Base-by-base conservation (phyloP, 2,329 filamentous ascomycete genomes). In the Aspergillus ochraceus region DNA sequence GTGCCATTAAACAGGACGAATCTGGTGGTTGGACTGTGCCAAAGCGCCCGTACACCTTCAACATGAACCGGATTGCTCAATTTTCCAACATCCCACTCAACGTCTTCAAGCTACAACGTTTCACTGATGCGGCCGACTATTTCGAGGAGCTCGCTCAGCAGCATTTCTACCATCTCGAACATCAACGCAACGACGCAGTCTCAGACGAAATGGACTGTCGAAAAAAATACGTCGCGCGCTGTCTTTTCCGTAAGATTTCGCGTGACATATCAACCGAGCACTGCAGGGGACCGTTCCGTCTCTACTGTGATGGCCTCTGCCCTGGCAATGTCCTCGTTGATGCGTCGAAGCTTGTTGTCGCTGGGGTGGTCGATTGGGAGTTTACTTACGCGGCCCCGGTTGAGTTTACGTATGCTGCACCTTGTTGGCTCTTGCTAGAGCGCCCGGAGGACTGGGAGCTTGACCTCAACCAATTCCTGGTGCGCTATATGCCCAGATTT, bases 281-380 rank as follows among this genome's bases (percentile, higher is more conserved):
- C 49, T 60, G 63, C 52, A 61, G 62, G 24, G 65, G 70, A 9
- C 68, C 68, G n/a, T 73, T 74, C 58, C 26, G 45, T 17, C 60
- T 74, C 26, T 71, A 60, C 53, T 75, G 69, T 57, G 70, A 74
- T 55, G 72, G 74, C 52, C 57, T 74, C 52, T 60, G 64, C 10
- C 71, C 70, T 4, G 68, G 62, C 4, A 70, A 70, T 60, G 63
- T 70, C 2, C 61, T 72, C 59, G 56, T 68, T 55, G 65, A 69
- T 60, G 55, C 63, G 39, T 58, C 52, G 57, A 55, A 59, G n/a
- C 64, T 65, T 50, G 24, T 49, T 52, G 61, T 71, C 24, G 58
- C 53, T 26, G 67, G 60, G 32, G 68, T 69, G 3, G 60, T 72
- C 22, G 68, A 73, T 53, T 72, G 67, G 70, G 70, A 71, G 50